phyloP scores from a whole-genome alignment of 305 asterid species.

The Plantago rigida region DNA sequence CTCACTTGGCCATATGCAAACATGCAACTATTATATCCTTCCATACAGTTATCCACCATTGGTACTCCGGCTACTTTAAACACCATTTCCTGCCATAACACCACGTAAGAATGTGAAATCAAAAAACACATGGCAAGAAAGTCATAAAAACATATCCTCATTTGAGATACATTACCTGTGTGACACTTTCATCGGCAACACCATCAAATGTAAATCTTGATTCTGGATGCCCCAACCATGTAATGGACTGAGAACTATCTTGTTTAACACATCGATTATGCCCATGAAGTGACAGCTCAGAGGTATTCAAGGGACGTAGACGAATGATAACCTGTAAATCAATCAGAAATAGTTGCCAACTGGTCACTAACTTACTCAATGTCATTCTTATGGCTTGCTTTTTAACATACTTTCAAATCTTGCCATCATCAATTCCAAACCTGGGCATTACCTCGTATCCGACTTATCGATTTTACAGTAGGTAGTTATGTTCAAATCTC shows the following conservation, averaged over 20 bases:
- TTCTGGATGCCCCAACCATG: conserved; percentile 85
- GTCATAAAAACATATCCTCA: neutral
- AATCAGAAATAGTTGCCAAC: conserved; percentile 17
- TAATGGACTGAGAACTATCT: conserved; percentile 69
- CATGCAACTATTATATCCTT: conserved; percentile 95
- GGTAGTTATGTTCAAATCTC: too few species aligned
- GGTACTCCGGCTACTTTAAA: conserved; percentile 86
- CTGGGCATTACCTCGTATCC: too few species aligned
- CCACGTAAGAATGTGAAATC: conserved; percentile 12
- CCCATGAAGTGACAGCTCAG: conserved; percentile 73
- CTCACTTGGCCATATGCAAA: conserved; percentile 98
- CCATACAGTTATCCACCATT: conserved; percentile 93
- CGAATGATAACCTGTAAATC: conserved; percentile 71
- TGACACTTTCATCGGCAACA: conserved; percentile 86
- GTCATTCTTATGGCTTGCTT: too few species aligned
- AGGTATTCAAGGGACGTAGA: conserved; percentile 63
- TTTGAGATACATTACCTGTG: conserved; percentile 46
- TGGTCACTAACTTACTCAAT: too few species aligned
- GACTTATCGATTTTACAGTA: too few species aligned
- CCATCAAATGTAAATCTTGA: conserved; percentile 77
- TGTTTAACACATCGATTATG: conserved; percentile 63
- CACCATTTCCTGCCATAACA: conserved; percentile 61
- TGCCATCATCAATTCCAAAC: too few species aligned
- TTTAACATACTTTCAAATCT: too few species aligned
- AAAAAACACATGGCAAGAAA: too few species aligned